Evolutionary conservation across 106 monocot genomes (phyloP).

Genomic region (Dendrobium catenatum): DNA sequence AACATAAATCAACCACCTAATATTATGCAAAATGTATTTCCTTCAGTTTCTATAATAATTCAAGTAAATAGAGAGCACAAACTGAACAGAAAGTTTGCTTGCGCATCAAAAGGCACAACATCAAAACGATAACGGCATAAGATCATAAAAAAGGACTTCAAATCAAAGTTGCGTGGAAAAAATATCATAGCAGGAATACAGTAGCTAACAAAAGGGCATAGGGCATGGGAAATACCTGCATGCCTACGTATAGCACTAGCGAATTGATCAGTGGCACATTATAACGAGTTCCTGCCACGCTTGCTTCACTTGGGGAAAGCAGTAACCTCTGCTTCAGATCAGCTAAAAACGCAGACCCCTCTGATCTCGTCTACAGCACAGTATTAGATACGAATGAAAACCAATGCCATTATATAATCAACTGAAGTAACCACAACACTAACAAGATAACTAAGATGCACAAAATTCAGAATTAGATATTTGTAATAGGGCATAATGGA

Average conservation of each 20-base stretch:
- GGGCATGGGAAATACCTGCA: conserved; percentile 59
- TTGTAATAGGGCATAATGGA: background rate
- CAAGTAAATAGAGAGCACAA: background rate
- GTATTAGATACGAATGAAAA: background rate
- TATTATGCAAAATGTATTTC: background rate
- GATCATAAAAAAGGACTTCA: background rate
- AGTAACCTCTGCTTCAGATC: conserved; percentile 75
- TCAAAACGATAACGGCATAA: background rate
- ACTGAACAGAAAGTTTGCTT: background rate
- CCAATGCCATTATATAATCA: background rate
- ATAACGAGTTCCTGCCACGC: conserved; percentile 74
- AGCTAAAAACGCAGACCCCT: conserved; percentile 60
- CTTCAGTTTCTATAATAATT: background rate
- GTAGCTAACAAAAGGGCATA: background rate
- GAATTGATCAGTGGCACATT: conserved; percentile 93
- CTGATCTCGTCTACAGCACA: conserved; percentile 50
- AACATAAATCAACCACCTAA: background rate
- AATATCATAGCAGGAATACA: background rate
- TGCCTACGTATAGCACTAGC: conserved; percentile 92
- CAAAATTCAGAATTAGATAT: background rate
- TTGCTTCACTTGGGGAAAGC: conserved; percentile 62
- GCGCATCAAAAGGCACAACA: too few species aligned
- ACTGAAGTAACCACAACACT: background rate
- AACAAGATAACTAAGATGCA: background rate
- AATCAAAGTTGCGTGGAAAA: background rate